These are phyloP conservation scores for Cystofilobasidium capitatum DNA, from an alignment of 768 basidiomycete species.

Conservation along the genomic window DNA sequence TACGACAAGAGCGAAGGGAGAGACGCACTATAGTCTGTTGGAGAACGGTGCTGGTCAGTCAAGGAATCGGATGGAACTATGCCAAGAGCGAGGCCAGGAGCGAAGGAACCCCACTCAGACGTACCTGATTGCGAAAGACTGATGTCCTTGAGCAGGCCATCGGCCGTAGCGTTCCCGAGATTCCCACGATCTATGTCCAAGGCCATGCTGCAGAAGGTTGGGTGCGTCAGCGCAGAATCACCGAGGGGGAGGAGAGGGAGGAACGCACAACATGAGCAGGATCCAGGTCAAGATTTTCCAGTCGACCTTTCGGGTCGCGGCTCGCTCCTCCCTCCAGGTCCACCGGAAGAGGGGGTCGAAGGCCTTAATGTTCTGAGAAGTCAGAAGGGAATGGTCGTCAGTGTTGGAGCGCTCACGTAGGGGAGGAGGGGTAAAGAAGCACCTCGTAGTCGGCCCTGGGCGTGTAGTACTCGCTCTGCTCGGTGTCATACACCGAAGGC, in stretches of 20 bases:
- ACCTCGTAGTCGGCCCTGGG: neutral
- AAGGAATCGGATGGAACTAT: too few relatives aligned
- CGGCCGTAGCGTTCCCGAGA: conserved; percentile 40
- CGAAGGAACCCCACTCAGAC: conserved; percentile 26
- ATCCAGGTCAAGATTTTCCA: conserved; percentile 52
- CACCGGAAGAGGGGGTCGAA: conserved; percentile 60
- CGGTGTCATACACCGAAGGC: conserved; percentile 32
- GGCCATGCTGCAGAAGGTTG: conserved; percentile 24
- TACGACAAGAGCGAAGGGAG: neutral
- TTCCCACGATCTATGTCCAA: conserved; percentile 45
- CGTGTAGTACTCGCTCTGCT: conserved; percentile 30
- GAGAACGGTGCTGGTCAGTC: too few relatives aligned
- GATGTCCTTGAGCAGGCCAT: conserved; percentile 30
- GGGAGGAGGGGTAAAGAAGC: too few relatives aligned
- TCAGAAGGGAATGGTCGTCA: too few relatives aligned
- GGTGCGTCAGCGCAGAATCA: neutral
- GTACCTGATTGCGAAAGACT: conserved; percentile 30
- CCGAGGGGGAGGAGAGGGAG: neutral
- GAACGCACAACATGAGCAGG: conserved; percentile 46
- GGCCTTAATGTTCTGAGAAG: conserved; percentile 51
- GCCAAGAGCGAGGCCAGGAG: too few relatives aligned
- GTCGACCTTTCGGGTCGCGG: conserved; percentile 51
- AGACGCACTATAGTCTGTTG: conserved; percentile 29
- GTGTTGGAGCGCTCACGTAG: too few relatives aligned
- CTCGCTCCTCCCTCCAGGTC: conserved; percentile 61